Percentiles rank a stretch among this genome's conserved stretches.
These are phyloP conservation scores for Botryotinia narcissicola DNA, from an alignment of 2,329 filamentous ascomycete genomes.

Conservation along the genomic window DNA sequence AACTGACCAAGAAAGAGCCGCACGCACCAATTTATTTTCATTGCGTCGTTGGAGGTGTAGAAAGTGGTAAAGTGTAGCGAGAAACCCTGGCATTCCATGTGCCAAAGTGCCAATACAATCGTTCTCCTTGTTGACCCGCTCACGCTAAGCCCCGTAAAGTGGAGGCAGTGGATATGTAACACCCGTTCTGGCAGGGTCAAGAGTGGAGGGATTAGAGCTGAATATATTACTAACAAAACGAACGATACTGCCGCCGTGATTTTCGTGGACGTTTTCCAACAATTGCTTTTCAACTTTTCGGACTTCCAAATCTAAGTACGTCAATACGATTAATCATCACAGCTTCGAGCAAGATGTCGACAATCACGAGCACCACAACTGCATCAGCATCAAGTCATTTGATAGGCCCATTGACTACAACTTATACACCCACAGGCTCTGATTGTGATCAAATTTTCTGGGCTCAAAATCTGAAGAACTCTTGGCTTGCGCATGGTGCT, in stretches of 20 bases:
- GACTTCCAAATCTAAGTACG: background rate
- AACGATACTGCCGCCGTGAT: background rate
- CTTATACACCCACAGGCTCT: background rate
- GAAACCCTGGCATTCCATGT: background rate
- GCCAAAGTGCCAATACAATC: slow-evolving; percentile 2
- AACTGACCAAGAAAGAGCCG: background rate
- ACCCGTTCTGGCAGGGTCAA: background rate
- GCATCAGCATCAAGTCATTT: background rate
- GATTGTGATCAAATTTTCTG: slow-evolving; percentile 12
- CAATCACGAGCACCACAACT: background rate
- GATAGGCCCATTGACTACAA: slow-evolving; percentile 3
- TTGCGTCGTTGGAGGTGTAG: background rate
- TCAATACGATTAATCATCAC: background rate
- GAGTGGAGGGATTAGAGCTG: slow-evolving; percentile 3
- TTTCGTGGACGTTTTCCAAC: background rate
- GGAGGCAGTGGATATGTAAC: background rate
- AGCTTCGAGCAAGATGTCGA: background rate
- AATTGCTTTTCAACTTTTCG: background rate
- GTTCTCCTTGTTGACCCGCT: background rate
- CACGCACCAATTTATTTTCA: background rate
- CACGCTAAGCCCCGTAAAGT: background rate
- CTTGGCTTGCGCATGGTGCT: slow-evolving; percentile 8
- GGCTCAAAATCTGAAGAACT: background rate
- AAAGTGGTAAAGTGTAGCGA: background rate
- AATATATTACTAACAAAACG: slow-evolving; percentile 2